A percentile compares a stretch with the other conserved stretches of the same genome.
Evolutionary conservation across 306 rosid genomes (phyloP).

Genomic region (Medicago ruthenica): DNA sequence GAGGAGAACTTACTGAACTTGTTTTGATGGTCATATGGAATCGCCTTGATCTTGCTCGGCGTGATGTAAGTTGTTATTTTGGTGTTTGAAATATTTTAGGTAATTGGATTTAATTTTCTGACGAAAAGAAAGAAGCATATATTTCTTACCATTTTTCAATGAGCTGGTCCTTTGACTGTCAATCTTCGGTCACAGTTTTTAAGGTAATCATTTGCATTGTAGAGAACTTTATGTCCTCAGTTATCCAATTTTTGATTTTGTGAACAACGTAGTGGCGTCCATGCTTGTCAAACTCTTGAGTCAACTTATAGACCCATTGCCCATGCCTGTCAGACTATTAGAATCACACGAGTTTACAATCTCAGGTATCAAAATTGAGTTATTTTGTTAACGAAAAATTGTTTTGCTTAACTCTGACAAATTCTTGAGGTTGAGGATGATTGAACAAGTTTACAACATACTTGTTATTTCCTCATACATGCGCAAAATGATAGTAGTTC

Average conservation of each 20-base stretch:
- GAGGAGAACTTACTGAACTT: conserved; percentile 90
- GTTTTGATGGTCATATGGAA: conserved; percentile 96
- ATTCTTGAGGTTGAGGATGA: background rate
- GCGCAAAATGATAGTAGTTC: background rate
- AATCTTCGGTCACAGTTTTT: conserved; percentile 1
- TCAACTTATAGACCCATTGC: too few species aligned
- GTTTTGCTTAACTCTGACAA: background rate
- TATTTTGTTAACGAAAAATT: too few species aligned
- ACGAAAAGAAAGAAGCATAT: conserved; percentile 24
- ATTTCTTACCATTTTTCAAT: conserved; percentile 12
- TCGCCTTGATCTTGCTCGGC: conserved; percentile 96
- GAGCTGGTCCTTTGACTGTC: conserved; percentile 10
- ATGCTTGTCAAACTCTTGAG: background rate
- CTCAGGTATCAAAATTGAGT: too few species aligned
- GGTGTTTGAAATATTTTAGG: conserved; percentile 24
- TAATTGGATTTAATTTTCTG: conserved; percentile 22
- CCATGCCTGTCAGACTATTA: too few species aligned
- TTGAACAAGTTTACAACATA: background rate
- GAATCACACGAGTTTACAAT: too few species aligned
- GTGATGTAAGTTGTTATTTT: conserved; percentile 73
- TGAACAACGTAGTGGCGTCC: background rate
- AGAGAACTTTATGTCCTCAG: conserved; percentile 2
- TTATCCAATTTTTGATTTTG: conserved; percentile 5
- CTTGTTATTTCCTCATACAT: conserved; percentile 1
- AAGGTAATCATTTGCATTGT: conserved; percentile 5